Evolutionary conservation across 495 filamentous ascomycete species (phyloP), one percentile per base, ranked within the genome.

Genomic region (Penicillium coffeae): DNA sequence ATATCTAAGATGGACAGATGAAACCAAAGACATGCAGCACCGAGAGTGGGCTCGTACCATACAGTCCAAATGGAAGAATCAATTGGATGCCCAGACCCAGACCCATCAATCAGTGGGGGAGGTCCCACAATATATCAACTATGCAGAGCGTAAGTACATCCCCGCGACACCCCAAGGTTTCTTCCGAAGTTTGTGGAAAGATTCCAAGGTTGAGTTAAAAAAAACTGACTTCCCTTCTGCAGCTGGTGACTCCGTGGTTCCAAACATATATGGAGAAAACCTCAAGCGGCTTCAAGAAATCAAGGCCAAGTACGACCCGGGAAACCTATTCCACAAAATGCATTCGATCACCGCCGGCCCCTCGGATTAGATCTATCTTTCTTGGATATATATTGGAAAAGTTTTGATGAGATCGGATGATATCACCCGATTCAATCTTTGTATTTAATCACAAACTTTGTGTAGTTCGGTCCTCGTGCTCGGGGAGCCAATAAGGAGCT

Each of bases 271-370:
- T 16, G 79, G 80, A 2, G 54, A 54, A n/a, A 80, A 81, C 40
- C 59, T 73, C 9, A 46, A 43, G 1, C 65, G 68, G 8, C 50
- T 81, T 48, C 64, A 70, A 47, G 54, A 52, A 14, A 27, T 81
- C 33, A 82, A 82, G 65, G 60, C 63, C 37, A 66, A 73, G 44
- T 82, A 81, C 46, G 79, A 83, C 50, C 76, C 79, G 0, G 67
- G 59, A 1, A 81, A 81, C 54, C 51, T 81, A 15, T 83, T 83
- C 54, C 59, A 70, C 42, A 70, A 74, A 50, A 71, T 71, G 65
- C 68, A 71, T 19, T 54, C 62, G 0, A 57, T 65, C 27, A 21
- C 53, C 10, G 19, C 36, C 14, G 14, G 36, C 36, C 14, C 19
- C 36, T 10, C 8, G n/a, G n/a, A 15, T 8, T 16, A 38, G 14